Evolutionary conservation across 2,329 filamentous ascomycete genomes (phyloP).

Genomic region (Cordyceps militaris): DNA sequence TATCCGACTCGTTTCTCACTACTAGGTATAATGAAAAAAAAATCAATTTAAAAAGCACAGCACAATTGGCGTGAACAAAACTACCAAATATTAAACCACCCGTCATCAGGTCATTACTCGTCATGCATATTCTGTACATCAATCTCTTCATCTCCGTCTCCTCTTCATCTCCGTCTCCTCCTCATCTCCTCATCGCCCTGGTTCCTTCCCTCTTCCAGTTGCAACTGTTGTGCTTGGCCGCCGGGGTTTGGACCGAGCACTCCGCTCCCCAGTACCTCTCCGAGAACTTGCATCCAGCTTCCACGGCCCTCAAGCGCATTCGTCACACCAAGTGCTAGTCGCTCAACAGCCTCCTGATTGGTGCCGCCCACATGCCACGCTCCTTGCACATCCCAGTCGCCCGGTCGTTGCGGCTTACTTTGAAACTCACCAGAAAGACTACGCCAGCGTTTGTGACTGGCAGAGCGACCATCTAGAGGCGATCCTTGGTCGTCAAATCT

Average conservation of each 20-base stretch:
- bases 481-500: constrained; percentile 40
- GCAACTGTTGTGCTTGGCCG: background rate
- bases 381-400: constrained; percentile 32
- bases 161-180: background rate
- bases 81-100: background rate
- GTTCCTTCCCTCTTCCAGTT: background rate
- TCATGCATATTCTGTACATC: background rate
- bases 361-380: constrained; percentile 40
- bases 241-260: background rate
- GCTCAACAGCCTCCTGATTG: constrained; percentile 34
- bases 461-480: constrained; percentile 27
- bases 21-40: background rate
- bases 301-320: constrained; percentile 23
- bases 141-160: background rate
- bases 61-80: background rate
- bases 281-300: constrained; percentile 21
- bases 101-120: background rate
- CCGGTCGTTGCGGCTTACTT: constrained; percentile 25
- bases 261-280: constrained; percentile 18
- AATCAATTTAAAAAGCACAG: background rate
- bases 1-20: too few species aligned
- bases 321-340: constrained; percentile 26
- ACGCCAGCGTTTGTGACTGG: constrained; percentile 23
- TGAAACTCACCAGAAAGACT: constrained; percentile 37
- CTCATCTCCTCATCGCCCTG: background rate